Conservation (phyloP, 1,284 basidiomycete species). For the Ceratorhiza oryzae-sativae region DNA sequence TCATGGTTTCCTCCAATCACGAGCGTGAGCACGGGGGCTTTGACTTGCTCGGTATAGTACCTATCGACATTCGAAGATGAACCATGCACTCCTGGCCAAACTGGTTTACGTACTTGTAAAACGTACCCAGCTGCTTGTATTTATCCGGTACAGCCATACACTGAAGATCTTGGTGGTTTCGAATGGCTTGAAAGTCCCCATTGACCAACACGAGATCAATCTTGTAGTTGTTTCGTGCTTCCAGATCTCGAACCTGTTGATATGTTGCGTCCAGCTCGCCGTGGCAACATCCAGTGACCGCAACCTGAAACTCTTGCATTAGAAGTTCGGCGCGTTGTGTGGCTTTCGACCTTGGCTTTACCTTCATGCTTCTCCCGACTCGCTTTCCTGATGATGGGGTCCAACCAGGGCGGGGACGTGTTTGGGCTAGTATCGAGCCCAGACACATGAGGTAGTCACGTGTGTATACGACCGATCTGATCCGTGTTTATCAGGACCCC, state of each 20-base stretch:
- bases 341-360: neutral
- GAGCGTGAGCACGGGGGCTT: constrained; percentile 87
- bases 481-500: constrained; percentile 1
- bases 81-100: neutral
- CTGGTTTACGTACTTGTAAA: constrained; percentile 68
- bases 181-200: constrained; percentile 95
- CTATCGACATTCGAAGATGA: constrained; percentile 50
- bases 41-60: constrained; percentile 85
- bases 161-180: constrained; percentile 85
- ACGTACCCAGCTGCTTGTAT: constrained; percentile 84
- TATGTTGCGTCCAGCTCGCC: constrained; percentile 90
- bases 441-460: constrained; percentile 14
- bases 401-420: neutral
- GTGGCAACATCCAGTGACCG: constrained; percentile 95
- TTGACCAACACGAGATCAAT: constrained; percentile 89
- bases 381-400: neutral
- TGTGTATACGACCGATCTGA: neutral
- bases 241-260: constrained; percentile 70
- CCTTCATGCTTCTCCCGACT: constrained; percentile 8
- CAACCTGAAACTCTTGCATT: constrained; percentile 63
- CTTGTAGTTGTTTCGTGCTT: constrained; percentile 66
- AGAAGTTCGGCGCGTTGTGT: neutral
- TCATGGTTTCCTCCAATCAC: constrained; percentile 99
- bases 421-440: neutral
- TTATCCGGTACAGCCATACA: constrained; percentile 93